phyloP scores from a whole-genome alignment of 495 filamentous ascomycete species.

The Annulohypoxylon bovei region DNA sequence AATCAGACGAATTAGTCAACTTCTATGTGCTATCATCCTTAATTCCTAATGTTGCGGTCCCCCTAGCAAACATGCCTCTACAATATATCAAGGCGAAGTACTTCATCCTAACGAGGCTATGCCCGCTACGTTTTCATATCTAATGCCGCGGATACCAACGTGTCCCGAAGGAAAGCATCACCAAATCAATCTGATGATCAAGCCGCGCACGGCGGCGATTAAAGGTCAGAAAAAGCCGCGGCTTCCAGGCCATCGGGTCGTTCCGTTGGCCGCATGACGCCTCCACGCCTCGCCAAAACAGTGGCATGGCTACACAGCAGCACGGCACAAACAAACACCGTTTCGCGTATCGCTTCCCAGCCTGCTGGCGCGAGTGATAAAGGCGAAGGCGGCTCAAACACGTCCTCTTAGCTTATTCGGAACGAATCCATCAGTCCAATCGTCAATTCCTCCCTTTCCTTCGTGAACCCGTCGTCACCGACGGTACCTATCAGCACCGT shows the following conservation, averaged over 20 bases:
- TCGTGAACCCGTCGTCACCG: background rate
- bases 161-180: background rate
- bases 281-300: constrained; percentile 12
- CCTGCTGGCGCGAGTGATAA: background rate
- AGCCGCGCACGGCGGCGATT: background rate
- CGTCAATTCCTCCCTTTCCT: background rate
- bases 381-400: background rate
- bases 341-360: constrained; percentile 12
- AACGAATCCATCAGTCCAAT: background rate
- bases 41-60: background rate
- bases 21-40: background rate
- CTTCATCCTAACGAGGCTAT: constrained; percentile 30
- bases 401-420: background rate
- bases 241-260: constrained; percentile 2
- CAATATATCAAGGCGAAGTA: constrained; percentile 4
- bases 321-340: constrained; percentile 11
- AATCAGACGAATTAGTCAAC: background rate
- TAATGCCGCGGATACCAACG: background rate
- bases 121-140: background rate
- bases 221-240: background rate
- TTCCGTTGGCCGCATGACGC: constrained; percentile 13
- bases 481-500: background rate
- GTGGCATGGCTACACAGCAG: background rate
- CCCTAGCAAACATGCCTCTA: background rate
- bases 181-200: constrained; percentile 1